Percentiles rank a stretch among this genome's conserved stretches.
These are phyloP conservation scores for Fusarium sp. DNA, from an alignment of 2,329 filamentous ascomycete species.

Conservation along the genomic window DNA sequence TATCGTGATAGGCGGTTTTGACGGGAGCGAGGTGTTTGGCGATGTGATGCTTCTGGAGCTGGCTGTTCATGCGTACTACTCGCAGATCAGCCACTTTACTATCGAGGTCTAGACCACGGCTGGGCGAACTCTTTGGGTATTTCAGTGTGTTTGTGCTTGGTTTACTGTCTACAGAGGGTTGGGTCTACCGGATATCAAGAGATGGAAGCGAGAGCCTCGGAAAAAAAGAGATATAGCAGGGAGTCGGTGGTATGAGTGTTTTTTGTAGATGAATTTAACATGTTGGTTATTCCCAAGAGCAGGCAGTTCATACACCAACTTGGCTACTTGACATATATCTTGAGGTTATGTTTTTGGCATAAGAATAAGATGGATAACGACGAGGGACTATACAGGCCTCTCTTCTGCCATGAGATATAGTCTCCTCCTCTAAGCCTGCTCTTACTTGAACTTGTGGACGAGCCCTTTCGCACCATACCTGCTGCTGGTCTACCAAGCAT, in stretches of 20 bases:
- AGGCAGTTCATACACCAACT: neutral
- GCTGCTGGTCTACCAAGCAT: no score
- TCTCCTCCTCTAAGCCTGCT: neutral
- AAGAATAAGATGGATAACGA: neutral
- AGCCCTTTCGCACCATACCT: neutral
- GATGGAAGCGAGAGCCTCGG: constrained; percentile 14
- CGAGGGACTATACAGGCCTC: neutral
- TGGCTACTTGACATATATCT: neutral
- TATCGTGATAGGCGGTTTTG: constrained; percentile 75
- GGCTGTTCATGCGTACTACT: constrained; percentile 78
- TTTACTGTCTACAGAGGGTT: constrained; percentile 10
- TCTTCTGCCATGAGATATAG: neutral
- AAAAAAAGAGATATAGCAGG: constrained; percentile 35
- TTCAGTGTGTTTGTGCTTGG: constrained; percentile 24
- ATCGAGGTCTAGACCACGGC: constrained; percentile 67
- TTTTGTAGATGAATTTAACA: constrained; percentile 36
- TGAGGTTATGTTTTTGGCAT: neutral
- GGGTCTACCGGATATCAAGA: constrained; percentile 20
- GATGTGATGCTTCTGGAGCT: constrained; percentile 76
- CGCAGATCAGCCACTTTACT: constrained; percentile 78
- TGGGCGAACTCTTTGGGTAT: constrained; percentile 12
- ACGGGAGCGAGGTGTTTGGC: constrained; percentile 75
- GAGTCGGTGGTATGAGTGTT: constrained; percentile 35
- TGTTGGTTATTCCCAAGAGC: constrained; percentile 17
- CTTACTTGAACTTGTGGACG: neutral